Evolutionary conservation across 139 green algal species (phyloP), one percentile per base, ranked within the genome.

Genomic region (Asterochloris sp.): DNA sequence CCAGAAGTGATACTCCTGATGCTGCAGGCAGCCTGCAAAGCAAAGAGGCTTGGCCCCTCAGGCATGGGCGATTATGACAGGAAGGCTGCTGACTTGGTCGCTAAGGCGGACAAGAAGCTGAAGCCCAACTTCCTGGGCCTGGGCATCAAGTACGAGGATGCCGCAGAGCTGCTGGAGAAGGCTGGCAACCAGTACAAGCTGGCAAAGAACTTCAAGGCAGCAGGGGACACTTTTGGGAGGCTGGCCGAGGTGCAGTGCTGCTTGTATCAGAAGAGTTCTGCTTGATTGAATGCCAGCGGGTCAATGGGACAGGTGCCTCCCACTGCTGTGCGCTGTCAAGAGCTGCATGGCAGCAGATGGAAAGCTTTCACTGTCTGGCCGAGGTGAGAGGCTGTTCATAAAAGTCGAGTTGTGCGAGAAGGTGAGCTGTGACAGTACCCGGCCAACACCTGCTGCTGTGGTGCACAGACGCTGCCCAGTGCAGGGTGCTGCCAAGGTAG

Each of bases 181-280:
- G 96, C 95, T 21, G 95, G 89, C 14, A 98, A 97, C 79, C 91
- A 98, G 68, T 99, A 94, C 90, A 99, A 99, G 87, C 89, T 99
- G 1, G 95, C 87, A 21, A 99, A 99, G 84, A 54, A 54, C 38
- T 54, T 54, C 38, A 54, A 10, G 38, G 38, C 38, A 54, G 38
- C 75, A 80, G 38, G 38, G 38, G 38, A 54, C 38, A 54, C 38
- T 6, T 54, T 54, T 54, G 38, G 38, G 38, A 54, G 38, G 38
- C 38, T 54, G 38, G 38, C 38, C 38, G 38, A 54, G 38, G 38
- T 54, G 38, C 2, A 6, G 38, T 54, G 38, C 38, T 54, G 38
- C 38, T 54, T 2, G 38, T 54, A 6, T 54, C 4, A 64, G 97
- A 90, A 91, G 82, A 75, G 88, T 69, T 54, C 38, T 54, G 4